Conservation (phyloP, 2,329 filamentous ascomycete genomes). For the Keithomyces neogunnii region DNA sequence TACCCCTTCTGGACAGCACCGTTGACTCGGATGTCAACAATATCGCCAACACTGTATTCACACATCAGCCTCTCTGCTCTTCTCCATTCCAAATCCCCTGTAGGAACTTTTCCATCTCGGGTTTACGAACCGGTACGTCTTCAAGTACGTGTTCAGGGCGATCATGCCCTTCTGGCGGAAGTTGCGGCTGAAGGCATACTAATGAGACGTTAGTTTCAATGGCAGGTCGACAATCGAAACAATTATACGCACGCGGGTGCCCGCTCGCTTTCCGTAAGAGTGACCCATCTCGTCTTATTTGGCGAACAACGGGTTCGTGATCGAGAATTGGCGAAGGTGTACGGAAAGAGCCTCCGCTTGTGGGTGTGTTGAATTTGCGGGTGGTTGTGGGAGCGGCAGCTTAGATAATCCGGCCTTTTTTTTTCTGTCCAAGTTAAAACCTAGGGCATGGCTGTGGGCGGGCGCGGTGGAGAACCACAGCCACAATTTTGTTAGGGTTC, state of each 20-base stretch:
- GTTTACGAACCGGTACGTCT: slow-evolving; percentile 66
- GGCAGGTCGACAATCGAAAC: slow-evolving; percentile 18
- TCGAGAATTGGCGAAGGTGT: slow-evolving; percentile 32
- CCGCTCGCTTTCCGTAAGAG: slow-evolving; percentile 77
- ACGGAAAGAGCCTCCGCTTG: slow-evolving; percentile 21
- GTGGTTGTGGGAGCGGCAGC: slow-evolving; percentile 27
- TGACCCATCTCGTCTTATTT: slow-evolving; percentile 70
- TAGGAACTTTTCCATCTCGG: background rate
- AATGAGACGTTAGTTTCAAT: slow-evolving; percentile 16
- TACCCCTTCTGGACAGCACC: slow-evolving; percentile 97
- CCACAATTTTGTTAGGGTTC: slow-evolving; percentile 24
- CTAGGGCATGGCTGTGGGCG: slow-evolving; percentile 25
- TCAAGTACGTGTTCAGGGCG: slow-evolving; percentile 86
- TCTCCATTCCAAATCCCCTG: background rate
- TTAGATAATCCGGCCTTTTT: slow-evolving; percentile 29
- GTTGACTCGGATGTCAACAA: slow-evolving; percentile 98
- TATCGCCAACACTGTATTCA: slow-evolving; percentile 75
- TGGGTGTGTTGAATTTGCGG: slow-evolving; percentile 28
- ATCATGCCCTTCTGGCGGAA: slow-evolving; percentile 97
- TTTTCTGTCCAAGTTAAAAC: slow-evolving; percentile 6
- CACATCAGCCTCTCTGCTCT: slow-evolving; percentile 31
- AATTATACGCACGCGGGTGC: slow-evolving; percentile 63
- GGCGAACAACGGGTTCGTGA: slow-evolving; percentile 26
- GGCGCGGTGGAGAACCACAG: slow-evolving; percentile 9
- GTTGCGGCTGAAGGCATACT: slow-evolving; percentile 87